These are phyloP conservation scores for Lasiosphaeria hispida DNA, from an alignment of 495 filamentous ascomycete species.

Conservation along the genomic window DNA sequence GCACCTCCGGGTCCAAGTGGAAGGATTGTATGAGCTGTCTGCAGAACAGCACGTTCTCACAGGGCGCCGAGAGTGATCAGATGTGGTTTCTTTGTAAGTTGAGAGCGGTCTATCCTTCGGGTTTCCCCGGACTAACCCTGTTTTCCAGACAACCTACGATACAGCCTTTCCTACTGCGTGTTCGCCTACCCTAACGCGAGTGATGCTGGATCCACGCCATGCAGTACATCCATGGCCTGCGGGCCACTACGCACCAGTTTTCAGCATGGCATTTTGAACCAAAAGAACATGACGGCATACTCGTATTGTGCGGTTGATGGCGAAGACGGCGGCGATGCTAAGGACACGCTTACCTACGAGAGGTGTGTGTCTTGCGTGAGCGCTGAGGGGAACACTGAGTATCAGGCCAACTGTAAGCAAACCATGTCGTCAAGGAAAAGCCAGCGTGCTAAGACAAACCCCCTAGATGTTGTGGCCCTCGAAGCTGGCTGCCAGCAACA, in stretches of 20 bases:
- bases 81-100: constrained; percentile 54
- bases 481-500: constrained; percentile 50
- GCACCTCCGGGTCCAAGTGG: constrained; percentile 42
- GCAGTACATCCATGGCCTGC: constrained; percentile 43
- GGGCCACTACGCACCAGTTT: constrained; percentile 33
- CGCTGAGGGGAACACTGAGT: constrained; percentile 35
- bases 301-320: constrained; percentile 39
- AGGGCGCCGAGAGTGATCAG: constrained; percentile 46
- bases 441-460: constrained; percentile 13
- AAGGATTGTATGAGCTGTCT: constrained; percentile 51
- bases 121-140: constrained; percentile 15
- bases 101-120: not conserved
- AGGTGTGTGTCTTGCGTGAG: constrained; percentile 41
- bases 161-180: constrained; percentile 43
- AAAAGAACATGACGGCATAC: constrained; percentile 31
- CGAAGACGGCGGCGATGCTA: constrained; percentile 27
- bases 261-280: constrained; percentile 30
- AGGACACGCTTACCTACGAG: constrained; percentile 24
- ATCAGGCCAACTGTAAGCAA: constrained; percentile 41
- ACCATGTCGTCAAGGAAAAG: no score
- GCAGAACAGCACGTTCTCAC: constrained; percentile 46
- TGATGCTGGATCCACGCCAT: constrained; percentile 36
- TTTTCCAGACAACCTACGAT: constrained; percentile 44
- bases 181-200: constrained; percentile 46
- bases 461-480: constrained; percentile 43